These are phyloP conservation scores for Mycosphaerelloides madeirae DNA, from an alignment of 2,329 filamentous ascomycete species.

Conservation along the genomic window DNA sequence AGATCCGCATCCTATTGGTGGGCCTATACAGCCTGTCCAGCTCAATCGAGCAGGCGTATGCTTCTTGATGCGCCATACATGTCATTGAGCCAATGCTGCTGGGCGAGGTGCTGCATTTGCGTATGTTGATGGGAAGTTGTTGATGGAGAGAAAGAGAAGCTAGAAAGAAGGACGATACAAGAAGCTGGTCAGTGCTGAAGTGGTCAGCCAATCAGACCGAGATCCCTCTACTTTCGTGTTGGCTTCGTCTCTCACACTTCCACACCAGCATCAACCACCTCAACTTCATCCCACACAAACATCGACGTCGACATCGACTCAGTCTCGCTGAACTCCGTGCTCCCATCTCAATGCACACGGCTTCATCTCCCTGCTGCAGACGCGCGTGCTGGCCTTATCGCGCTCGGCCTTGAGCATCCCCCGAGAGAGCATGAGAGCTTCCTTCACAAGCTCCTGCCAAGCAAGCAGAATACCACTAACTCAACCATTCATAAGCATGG, in stretches of 20 bases:
- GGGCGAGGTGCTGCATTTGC: neutral
- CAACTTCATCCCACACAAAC: neutral
- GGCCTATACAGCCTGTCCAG: neutral
- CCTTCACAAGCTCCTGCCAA: neutral
- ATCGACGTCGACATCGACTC: neutral
- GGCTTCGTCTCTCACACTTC: neutral
- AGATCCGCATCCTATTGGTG: neutral
- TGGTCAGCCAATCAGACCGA: neutral
- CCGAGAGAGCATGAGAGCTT: neutral
- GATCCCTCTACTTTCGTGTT: neutral
- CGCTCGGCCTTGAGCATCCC: no score
- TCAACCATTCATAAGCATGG: no score
- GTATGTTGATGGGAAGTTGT: no score
- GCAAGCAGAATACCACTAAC: no score
- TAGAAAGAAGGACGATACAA: neutral
- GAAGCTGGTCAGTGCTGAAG: neutral
- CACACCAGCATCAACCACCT: neutral
- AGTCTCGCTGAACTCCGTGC: neutral
- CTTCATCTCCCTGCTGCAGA: no score
- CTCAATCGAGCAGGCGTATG: slow-evolving; percentile 2
- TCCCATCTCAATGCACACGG: no score
- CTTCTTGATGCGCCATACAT: neutral
- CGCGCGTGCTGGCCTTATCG: no score
- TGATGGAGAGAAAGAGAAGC: no score
- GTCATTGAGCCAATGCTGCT: neutral